Evolutionary conservation across 1,139 yeast species (phyloP).

Genomic region (Debaryomyces subglobosus): DNA sequence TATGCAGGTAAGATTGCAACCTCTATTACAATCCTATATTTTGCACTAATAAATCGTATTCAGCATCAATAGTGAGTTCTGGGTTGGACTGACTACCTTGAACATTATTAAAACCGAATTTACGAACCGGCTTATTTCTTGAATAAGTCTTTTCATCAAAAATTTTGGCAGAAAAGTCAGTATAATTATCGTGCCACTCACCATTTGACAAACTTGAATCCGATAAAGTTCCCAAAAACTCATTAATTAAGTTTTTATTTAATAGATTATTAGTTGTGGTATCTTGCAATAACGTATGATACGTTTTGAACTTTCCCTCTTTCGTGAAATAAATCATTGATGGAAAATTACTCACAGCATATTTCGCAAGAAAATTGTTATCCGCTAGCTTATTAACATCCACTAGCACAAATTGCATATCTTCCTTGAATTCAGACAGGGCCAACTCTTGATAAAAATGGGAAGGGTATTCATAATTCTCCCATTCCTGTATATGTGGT

Average conservation of each 20-base stretch:
- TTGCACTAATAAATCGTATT: slow-evolving; percentile 23
- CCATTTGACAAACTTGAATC: slow-evolving; percentile 18
- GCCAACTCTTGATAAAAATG: slow-evolving; percentile 41
- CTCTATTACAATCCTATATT: slow-evolving; percentile 20
- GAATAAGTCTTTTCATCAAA: slow-evolving; percentile 15
- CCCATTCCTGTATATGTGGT: slow-evolving; percentile 33
- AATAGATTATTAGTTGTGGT: slow-evolving; percentile 24
- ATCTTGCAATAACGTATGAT: slow-evolving; percentile 31
- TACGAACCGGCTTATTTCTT: slow-evolving; percentile 15
- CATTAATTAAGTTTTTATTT: slow-evolving; percentile 20
- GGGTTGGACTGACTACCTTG: slow-evolving; percentile 14
- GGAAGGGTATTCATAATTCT: slow-evolving; percentile 31
- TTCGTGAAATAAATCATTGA: slow-evolving; percentile 31
- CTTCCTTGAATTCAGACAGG: slow-evolving; percentile 11
- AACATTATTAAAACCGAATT: slow-evolving; percentile 25
- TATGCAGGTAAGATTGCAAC: slow-evolving; percentile 12
- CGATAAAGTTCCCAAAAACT: slow-evolving; percentile 25
- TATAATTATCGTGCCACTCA: slow-evolving; percentile 22
- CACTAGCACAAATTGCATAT: slow-evolving; percentile 27
- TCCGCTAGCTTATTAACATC: slow-evolving; percentile 26
- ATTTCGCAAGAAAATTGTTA: slow-evolving; percentile 25
- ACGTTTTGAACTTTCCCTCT: slow-evolving; percentile 26
- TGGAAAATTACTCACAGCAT: slow-evolving; percentile 38
- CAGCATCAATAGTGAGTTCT: slow-evolving; percentile 20
- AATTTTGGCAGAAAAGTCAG: slow-evolving; percentile 16